Evolutionary conservation across 129 eudicot genomes (phyloP).

Genomic region (Flaveria brownii): DNA sequence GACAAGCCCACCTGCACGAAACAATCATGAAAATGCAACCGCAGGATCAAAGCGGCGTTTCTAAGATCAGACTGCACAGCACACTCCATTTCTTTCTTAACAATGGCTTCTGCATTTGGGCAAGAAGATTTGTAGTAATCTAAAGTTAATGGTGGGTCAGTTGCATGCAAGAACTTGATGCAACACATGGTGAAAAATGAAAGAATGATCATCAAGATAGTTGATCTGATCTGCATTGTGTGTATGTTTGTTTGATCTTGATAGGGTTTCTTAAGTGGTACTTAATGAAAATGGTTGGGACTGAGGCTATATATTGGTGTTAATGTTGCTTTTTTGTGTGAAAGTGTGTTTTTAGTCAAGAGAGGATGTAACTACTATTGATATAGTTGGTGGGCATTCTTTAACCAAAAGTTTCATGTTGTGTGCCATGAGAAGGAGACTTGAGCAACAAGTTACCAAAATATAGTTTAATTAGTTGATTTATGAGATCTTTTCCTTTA

Average conservation of each 20-base stretch:
- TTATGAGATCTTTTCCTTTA: background rate
- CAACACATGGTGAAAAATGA: constrained; percentile 31
- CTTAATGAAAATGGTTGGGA: constrained; percentile 40
- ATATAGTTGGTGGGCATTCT: constrained; percentile 63
- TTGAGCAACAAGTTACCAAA: constrained; percentile 37
- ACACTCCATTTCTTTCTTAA: constrained; percentile 92
- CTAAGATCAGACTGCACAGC: constrained; percentile 76
- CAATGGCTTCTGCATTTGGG: constrained; percentile 61
- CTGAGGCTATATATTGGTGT: constrained; percentile 30
- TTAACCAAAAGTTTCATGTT: constrained; percentile 35
- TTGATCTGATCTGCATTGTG: constrained; percentile 39
- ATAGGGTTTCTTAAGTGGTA: constrained; percentile 23
- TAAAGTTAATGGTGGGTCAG: constrained; percentile 61
- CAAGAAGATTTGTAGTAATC: constrained; percentile 77
- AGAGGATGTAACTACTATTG: constrained; percentile 76
- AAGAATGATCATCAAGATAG: constrained; percentile 23
- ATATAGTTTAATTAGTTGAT: constrained; percentile 12
- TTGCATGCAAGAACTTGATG: constrained; percentile 44
- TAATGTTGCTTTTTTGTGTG: constrained; percentile 35
- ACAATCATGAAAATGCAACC: constrained; percentile 93
- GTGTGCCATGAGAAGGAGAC: constrained; percentile 19
- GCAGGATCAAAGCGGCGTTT: constrained; percentile 76
- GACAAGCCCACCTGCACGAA: constrained; percentile 65
- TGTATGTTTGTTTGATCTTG: constrained; percentile 18
- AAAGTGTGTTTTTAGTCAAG: constrained; percentile 58